Evolutionary conservation across 78 protist species (phyloP).

Genomic region (Dictyostelium capitatum): DNA sequence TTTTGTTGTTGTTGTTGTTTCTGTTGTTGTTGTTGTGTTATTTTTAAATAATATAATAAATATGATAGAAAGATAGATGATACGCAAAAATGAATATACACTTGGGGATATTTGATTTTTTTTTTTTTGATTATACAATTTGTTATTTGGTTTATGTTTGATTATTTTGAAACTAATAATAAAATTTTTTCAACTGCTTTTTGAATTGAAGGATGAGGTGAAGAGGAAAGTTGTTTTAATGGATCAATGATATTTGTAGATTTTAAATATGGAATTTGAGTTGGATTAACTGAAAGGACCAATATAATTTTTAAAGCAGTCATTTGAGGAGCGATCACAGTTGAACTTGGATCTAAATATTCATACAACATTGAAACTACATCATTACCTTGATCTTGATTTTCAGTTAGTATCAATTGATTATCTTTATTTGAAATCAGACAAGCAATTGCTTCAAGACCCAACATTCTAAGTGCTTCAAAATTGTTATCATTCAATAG

Average conservation of each 20-base stretch:
- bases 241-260: neutral
- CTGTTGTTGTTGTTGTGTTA: neutral
- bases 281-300: conserved; percentile 15
- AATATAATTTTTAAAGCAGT: conserved; percentile 64
- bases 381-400: neutral
- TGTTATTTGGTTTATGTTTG: neutral
- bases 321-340: conserved; percentile 60
- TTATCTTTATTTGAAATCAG: conserved; percentile 38
- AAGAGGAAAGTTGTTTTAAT: neutral
- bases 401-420: neutral
- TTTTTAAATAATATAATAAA: neutral
- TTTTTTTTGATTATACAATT: neutral
- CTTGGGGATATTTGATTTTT: neutral
- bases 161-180: neutral
- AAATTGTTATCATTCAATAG: conserved; percentile 30
- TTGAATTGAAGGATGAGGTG: conserved; percentile 79
- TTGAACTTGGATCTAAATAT: conserved; percentile 26
- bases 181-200: conserved; percentile 63
- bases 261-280: conserved; percentile 26
- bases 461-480: conserved; percentile 65
- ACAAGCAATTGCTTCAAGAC: conserved; percentile 64
- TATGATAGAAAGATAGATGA: neutral
- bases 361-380: conserved; percentile 13
- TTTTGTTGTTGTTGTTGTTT: neutral
- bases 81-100: neutral